Percentiles rank a stretch among this genome's conserved stretches.
phyloP scores from a whole-genome alignment of 2,329 filamentous ascomycete genomes.

The Apiospora kogelbergensis region DNA sequence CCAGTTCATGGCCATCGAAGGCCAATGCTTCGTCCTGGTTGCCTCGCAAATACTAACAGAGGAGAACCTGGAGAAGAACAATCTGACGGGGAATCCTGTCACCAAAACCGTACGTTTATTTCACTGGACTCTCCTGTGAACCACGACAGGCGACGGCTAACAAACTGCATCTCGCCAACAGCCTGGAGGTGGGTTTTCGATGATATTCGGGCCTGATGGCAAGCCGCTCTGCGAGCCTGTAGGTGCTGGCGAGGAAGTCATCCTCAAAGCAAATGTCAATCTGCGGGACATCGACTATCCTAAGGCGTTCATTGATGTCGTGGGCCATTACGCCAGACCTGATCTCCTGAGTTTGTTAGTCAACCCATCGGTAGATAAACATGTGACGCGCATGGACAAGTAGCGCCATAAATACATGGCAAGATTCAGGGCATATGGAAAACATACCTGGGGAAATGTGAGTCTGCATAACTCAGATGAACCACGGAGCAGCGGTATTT shows the following conservation, averaged over 20 bases:
- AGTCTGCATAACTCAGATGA: conserved; percentile 27
- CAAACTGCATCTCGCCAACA: conserved; percentile 15
- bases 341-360: conserved; percentile 41
- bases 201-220: conserved; percentile 53
- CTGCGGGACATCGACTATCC: conserved; percentile 41
- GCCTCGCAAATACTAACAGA: conserved; percentile 40
- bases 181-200: conserved; percentile 46
- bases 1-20: conserved; percentile 44
- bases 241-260: conserved; percentile 42
- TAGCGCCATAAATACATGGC: background rate
- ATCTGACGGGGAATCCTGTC: conserved; percentile 36
- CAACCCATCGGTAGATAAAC: conserved; percentile 33
- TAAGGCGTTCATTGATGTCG: conserved; percentile 39
- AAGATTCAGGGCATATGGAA: background rate
- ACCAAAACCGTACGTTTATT: conserved; percentile 31
- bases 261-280: conserved; percentile 52
- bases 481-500: conserved; percentile 33
- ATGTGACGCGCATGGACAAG: conserved; percentile 18
- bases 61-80: conserved; percentile 39
- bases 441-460: background rate
- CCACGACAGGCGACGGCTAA: background rate
- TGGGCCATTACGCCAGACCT: conserved; percentile 16
- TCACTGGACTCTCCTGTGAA: background rate
- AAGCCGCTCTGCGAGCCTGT: conserved; percentile 40
- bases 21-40: conserved; percentile 40